Percentiles rank a stretch among this genome's conserved stretches.
Evolutionary conservation across 139 green algal genomes (phyloP).

Genomic region (Limnomonas spitsbergensis): DNA sequence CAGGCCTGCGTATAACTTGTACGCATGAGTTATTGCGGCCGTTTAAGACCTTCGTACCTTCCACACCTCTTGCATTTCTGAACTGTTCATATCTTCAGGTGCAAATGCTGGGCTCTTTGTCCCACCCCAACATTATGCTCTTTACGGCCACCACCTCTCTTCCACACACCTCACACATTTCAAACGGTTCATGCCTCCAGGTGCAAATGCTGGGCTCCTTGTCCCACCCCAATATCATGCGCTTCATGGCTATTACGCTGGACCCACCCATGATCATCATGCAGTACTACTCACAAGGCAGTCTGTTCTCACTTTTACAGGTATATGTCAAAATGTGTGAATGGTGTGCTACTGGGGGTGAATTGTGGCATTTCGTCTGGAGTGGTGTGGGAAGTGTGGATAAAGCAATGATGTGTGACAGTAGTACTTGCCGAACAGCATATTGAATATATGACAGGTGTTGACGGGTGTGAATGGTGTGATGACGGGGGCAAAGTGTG

Average conservation of each 20-base stretch:
- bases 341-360: neutral
- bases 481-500: too few relatives aligned
- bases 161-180: neutral
- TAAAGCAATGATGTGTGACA: too few relatives aligned
- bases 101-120: neutral
- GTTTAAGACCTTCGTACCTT: too few relatives aligned
- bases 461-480: too few relatives aligned
- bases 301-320: slow-evolving; percentile 58
- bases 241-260: slow-evolving; percentile 57
- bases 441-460: too few relatives aligned
- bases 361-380: neutral
- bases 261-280: slow-evolving; percentile 63
- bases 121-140: neutral
- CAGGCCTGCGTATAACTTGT: too few relatives aligned
- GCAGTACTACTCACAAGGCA: slow-evolving; percentile 62
- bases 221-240: slow-evolving; percentile 50
- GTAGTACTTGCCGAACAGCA: too few relatives aligned
- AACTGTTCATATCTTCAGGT: neutral
- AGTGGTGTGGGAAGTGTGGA: too few relatives aligned
- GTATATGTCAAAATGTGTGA: neutral
- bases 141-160: neutral
- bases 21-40: too few relatives aligned
- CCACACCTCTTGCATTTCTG: too few relatives aligned
- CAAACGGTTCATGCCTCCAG: neutral
- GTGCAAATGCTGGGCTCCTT: slow-evolving; percentile 28